Evolutionary conservation across 257 asterid species (phyloP).

Genomic region (Perilla frutescens): DNA sequence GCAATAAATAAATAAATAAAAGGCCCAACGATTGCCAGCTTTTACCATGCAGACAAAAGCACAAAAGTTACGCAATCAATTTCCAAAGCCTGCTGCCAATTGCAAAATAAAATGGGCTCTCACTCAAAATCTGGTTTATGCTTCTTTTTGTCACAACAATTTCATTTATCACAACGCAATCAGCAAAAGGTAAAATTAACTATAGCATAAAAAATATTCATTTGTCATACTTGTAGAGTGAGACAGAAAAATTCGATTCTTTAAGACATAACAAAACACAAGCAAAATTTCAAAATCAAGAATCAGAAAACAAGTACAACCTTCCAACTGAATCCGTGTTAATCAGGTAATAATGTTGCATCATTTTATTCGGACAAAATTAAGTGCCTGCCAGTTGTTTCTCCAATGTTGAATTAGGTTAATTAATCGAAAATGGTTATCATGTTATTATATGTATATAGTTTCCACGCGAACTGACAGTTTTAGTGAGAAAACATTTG

Average conservation of each 20-base stretch:
- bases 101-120: neutral
- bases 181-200: neutral
- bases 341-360: conserved; percentile 22
- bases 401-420: neutral
- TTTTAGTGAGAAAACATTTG: too few relatives aligned
- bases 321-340: conserved; percentile 35
- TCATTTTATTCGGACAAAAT: conserved; percentile 9
- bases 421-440: neutral
- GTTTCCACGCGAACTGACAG: too few relatives aligned
- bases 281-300: conserved; percentile 35
- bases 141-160: neutral
- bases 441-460: too few relatives aligned
- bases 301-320: conserved; percentile 33
- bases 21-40: neutral
- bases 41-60: neutral
- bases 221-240: neutral
- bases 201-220: neutral
- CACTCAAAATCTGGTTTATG: neutral
- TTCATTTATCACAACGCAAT: neutral
- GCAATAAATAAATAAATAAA: too few relatives aligned
- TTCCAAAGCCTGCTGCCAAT: neutral
- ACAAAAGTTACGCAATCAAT: neutral
- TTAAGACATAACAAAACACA: conserved; percentile 26
- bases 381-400: conserved; percentile 41
- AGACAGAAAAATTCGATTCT: conserved; percentile 7